Percentiles rank a stretch among this genome's conserved stretches.
Conservation (phyloP, 371 early-diverging fungal species). For the Chytridiales sp. region DNA sequence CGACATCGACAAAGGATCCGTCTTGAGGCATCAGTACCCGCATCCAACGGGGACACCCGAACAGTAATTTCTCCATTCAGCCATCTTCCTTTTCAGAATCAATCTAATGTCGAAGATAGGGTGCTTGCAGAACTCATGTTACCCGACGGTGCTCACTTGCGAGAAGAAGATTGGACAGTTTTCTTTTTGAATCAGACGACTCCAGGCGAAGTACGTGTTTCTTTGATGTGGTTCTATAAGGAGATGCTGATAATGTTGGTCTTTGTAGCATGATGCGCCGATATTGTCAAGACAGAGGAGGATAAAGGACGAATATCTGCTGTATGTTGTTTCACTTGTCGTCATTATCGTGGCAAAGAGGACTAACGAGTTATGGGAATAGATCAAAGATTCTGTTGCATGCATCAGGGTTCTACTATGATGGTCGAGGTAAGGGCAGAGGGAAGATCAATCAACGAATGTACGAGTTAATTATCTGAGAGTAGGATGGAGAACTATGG, state of each 20-base stretch:
- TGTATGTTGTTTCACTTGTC: too few species aligned
- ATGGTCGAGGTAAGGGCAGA: too few species aligned
- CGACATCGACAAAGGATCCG: constrained; percentile 88
- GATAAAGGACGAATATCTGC: background rate
- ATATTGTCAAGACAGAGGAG: background rate
- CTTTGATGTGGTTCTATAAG: too few species aligned
- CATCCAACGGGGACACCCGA: constrained; percentile 78
- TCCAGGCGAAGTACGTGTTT: too few species aligned
- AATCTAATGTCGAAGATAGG: constrained; percentile 40
- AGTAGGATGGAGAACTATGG: too few species aligned
- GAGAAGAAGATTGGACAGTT: constrained; percentile 93
- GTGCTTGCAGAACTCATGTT: constrained; percentile 91
- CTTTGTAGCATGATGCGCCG: background rate
- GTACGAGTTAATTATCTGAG: too few species aligned
- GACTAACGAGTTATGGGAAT: too few species aligned
- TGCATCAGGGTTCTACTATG: background rate
- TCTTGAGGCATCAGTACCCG: constrained; percentile 83
- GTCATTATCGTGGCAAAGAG: too few species aligned
- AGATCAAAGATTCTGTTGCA: background rate
- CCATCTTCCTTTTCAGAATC: constrained; percentile 9
- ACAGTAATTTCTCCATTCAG: constrained; percentile 60
- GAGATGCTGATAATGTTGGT: too few species aligned
- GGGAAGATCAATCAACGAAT: too few species aligned
- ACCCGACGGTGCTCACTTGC: constrained; percentile 91
- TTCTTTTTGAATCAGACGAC: constrained; percentile 59